These are phyloP conservation scores for Zygoascus ofunaensis DNA, from an alignment of 805 yeast genomes.

Conservation along the genomic window DNA sequence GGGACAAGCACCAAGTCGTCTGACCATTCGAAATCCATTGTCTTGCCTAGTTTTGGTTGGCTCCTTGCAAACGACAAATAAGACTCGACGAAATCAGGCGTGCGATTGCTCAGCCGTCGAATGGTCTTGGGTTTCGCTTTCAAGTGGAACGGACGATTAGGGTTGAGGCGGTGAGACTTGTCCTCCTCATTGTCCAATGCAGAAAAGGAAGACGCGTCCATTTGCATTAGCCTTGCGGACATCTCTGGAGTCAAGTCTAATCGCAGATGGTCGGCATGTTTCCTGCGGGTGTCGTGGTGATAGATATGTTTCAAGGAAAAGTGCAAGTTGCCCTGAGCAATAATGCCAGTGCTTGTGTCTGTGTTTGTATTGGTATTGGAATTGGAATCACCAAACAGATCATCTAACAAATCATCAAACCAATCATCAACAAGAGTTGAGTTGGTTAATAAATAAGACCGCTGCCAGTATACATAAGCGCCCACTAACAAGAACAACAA, in stretches of 20 bases:
- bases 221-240: conserved; percentile 25
- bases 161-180: neutral
- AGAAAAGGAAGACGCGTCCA: neutral
- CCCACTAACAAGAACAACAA: too few relatives aligned
- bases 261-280: conserved; percentile 37
- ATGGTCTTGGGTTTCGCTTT: conserved; percentile 11
- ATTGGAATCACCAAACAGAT: too few relatives aligned
- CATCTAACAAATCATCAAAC: too few relatives aligned
- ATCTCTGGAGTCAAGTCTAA: conserved; percentile 40
- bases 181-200: neutral
- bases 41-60: conserved; percentile 3
- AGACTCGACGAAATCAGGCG: conserved; percentile 58
- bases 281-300: conserved; percentile 49
- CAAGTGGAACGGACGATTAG: conserved; percentile 1
- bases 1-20: conserved; percentile 52
- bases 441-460: too few relatives aligned
- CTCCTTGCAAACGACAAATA: conserved; percentile 48
- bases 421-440: too few relatives aligned
- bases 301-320: conserved; percentile 44
- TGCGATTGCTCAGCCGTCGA: conserved; percentile 37
- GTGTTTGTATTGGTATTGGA: too few relatives aligned
- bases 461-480: too few relatives aligned
- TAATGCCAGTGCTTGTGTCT: too few relatives aligned
- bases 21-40: conserved; percentile 46
- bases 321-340: too few relatives aligned